Conservation (phyloP, 2,329 filamentous ascomycete species). For the Apiospora pterosperma region DNA sequence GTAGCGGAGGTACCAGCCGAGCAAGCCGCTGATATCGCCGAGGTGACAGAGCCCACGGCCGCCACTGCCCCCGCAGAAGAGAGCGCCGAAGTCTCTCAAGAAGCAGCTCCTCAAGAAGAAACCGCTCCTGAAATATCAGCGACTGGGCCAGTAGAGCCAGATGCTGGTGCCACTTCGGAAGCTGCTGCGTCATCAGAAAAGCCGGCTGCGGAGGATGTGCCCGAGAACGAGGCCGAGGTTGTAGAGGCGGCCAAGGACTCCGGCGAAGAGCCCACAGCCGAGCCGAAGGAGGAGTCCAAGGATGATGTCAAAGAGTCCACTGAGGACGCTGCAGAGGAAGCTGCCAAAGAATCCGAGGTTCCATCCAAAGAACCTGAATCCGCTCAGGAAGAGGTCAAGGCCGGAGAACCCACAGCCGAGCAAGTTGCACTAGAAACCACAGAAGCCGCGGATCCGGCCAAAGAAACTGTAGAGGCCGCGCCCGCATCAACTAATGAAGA, state of each 20-base stretch:
- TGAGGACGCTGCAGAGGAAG: neutral
- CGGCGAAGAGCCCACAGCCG: neutral
- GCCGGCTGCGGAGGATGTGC: neutral
- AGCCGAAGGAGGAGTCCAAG: conserved; percentile 4
- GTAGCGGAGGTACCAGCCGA: neutral
- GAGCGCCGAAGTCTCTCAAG: neutral
- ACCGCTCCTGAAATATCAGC: neutral
- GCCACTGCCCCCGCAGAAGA: neutral
- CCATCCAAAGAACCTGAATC: neutral
- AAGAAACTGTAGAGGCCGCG: conserved; percentile 48
- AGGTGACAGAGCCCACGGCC: neutral
- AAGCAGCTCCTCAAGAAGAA: neutral
- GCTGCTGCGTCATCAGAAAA: neutral
- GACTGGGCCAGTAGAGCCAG: neutral
- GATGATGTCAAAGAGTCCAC: neutral
- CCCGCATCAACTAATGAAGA: neutral
- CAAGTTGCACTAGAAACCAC: conserved; percentile 36
- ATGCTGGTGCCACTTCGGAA: neutral
- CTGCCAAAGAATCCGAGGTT: neutral
- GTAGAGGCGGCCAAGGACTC: neutral
- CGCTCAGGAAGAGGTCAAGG: neutral
- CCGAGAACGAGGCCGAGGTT: neutral
- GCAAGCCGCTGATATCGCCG: neutral
- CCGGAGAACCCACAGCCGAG: neutral
- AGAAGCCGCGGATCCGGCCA: conserved; percentile 29